phyloP scores from a whole-genome alignment of 257 asterid genomes.

The Plantago major region DNA sequence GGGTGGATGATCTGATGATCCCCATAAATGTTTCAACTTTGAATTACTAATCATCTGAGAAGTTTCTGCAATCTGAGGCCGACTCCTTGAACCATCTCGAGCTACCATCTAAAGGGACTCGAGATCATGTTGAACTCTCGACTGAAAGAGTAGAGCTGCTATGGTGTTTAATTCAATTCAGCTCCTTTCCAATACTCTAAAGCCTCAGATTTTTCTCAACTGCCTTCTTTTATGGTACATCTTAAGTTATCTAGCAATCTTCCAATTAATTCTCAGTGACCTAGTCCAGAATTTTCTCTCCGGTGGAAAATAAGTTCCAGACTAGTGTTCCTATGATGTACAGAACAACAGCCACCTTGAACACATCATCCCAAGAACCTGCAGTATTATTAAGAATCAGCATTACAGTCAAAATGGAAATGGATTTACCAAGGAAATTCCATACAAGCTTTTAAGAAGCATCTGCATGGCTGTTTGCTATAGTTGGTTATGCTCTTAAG shows the following conservation, averaged over 20 bases:
- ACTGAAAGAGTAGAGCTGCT: neutral
- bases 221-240: neutral
- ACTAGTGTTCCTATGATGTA: constrained; percentile 83
- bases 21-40: neutral
- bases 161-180: constrained; percentile 14
- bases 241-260: constrained; percentile 10
- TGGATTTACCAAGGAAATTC: neutral
- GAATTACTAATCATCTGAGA: neutral
- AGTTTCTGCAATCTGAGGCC: constrained; percentile 3
- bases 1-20: neutral
- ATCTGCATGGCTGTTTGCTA: neutral
- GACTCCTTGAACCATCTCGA: neutral
- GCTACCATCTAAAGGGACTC: constrained; percentile 6
- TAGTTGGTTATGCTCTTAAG: neutral
- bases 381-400: constrained; percentile 21
- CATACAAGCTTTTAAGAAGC: neutral
- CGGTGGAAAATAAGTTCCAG: constrained; percentile 82
- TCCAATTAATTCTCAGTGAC: neutral
- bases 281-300: constrained; percentile 79
- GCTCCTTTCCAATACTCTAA: constrained; percentile 9
- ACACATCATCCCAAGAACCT: constrained; percentile 98
- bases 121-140: neutral
- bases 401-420: neutral
- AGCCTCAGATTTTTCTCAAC: neutral
- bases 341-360: constrained; percentile 71